phyloP scores from a whole-genome alignment of 768 basidiomycete species.

The Hypsizygus marmoreus region DNA sequence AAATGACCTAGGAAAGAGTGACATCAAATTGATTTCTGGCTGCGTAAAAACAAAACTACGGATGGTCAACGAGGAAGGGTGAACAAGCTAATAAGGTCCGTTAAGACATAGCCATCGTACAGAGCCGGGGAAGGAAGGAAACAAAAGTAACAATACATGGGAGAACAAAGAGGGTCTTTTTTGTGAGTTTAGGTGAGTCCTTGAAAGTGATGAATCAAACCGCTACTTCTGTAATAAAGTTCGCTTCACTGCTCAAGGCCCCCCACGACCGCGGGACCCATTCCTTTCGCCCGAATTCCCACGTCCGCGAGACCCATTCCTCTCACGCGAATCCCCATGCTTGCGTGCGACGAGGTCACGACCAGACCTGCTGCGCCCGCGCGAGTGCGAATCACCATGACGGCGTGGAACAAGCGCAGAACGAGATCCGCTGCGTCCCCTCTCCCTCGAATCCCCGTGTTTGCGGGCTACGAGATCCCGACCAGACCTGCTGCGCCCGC shows the following conservation, averaged over 20 bases:
- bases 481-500: slow-evolving; percentile 3
- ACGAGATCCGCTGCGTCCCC: neutral
- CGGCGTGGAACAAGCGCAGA: slow-evolving; percentile 14
- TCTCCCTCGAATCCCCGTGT: slow-evolving; percentile 1
- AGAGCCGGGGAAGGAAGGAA: no score
- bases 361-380: neutral
- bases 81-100: no score
- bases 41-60: no score
- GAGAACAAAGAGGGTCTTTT: no score
- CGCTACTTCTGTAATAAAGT: neutral
- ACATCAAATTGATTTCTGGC: no score
- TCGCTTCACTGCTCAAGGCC: neutral
- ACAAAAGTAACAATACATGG: no score
- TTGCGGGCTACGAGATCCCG: slow-evolving; percentile 5
- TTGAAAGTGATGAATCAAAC: no score
- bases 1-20: no score
- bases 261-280: neutral
- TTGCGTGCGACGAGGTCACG: slow-evolving; percentile 11
- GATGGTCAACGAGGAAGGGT: no score
- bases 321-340: slow-evolving; percentile 17
- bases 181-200: no score
- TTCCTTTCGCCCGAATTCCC: neutral
- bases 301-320: slow-evolving; percentile 8
- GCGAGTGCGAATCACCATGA: slow-evolving; percentile 5
- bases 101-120: no score